Percentiles rank a stretch among this genome's conserved stretches.
Conservation (phyloP, 768 basidiomycete genomes). For the Suillus sp. region DNA sequence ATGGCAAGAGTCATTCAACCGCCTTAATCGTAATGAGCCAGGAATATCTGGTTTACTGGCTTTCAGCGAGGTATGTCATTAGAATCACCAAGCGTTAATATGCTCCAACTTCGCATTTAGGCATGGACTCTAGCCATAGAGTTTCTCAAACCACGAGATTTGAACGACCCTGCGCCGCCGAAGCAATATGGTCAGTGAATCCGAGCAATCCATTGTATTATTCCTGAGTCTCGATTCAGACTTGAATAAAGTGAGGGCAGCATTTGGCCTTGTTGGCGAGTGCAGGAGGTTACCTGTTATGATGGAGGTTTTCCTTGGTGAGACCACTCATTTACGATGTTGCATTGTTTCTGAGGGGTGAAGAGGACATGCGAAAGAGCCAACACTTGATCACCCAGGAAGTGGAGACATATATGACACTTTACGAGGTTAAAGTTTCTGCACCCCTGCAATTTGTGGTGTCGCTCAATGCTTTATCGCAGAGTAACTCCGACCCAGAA, state of each 20-base stretch:
- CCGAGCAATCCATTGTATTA: conserved; percentile 7
- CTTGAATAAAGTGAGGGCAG: conserved; percentile 49
- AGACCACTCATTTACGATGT: conserved; percentile 21
- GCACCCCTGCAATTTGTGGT: conserved; percentile 6
- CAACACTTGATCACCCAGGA: conserved; percentile 64
- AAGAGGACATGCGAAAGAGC: conserved; percentile 65
- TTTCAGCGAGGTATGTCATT: conserved; percentile 56
- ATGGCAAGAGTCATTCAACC: conserved; percentile 72
- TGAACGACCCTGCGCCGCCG: conserved; percentile 40
- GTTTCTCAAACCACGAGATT: conserved; percentile 57
- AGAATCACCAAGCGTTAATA: not conserved
- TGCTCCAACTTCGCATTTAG: conserved; percentile 34
- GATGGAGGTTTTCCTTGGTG: conserved; percentile 74
- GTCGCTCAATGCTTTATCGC: conserved; percentile 3
- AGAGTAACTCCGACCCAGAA: conserved; percentile 51
- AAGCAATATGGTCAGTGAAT: conserved; percentile 30
- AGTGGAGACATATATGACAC: conserved; percentile 54
- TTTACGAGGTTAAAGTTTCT: conserved; percentile 55
- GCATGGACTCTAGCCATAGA: conserved; percentile 60
- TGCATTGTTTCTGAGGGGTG: not conserved
- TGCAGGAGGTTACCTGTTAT: conserved; percentile 62
- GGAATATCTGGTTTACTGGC: conserved; percentile 66
- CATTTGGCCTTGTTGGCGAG: conserved; percentile 60
- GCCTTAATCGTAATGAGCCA: conserved; percentile 57
- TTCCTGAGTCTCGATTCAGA: conserved; percentile 37